phyloP scores from a whole-genome alignment of 306 rosid genomes.

The Prunus fruticosa region DNA sequence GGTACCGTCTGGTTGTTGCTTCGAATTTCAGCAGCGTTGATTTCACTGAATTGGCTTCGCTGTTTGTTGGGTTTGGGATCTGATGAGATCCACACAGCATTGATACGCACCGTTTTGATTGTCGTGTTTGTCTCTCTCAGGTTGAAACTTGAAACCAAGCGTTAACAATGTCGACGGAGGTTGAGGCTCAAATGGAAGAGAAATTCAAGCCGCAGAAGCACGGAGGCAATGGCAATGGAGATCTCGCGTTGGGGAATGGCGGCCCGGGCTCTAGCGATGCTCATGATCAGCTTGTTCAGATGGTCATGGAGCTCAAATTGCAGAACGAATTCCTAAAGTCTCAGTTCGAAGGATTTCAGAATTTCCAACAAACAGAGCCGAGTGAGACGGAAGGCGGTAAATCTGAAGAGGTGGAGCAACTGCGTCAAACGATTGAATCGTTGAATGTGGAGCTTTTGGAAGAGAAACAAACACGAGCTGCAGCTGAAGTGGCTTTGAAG shows the following conservation, averaged over 20 bases:
- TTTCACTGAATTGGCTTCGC: conserved; percentile 1
- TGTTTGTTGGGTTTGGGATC: background rate
- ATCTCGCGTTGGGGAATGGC: conserved; percentile 37
- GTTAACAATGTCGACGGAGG: conserved; percentile 38
- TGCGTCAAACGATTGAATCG: conserved; percentile 49
- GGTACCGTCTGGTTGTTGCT: background rate
- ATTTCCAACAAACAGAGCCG: conserved; percentile 29
- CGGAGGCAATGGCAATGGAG: conserved; percentile 33
- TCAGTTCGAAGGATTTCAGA: conserved; percentile 56
- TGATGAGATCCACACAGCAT: background rate
- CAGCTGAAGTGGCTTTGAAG: conserved; percentile 88
- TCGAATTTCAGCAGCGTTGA: background rate
- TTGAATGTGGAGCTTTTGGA: conserved; percentile 61
- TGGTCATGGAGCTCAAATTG: conserved; percentile 60
- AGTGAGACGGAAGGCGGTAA: conserved; percentile 32
- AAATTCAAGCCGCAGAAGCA: conserved; percentile 29
- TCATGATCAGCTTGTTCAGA: conserved; percentile 62
- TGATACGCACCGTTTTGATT: background rate
- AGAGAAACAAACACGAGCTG: conserved; percentile 80
- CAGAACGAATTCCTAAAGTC: conserved; percentile 88
- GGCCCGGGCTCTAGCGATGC: conserved; percentile 19
- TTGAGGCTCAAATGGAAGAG: conserved; percentile 39
- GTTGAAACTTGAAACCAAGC: background rate
- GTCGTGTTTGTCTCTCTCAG: background rate
- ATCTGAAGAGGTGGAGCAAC: conserved; percentile 46